Percentiles rank a stretch among this genome's conserved stretches.
Evolutionary conservation across 257 asterid species (phyloP).

Genomic region (Gentiana macrophylla): DNA sequence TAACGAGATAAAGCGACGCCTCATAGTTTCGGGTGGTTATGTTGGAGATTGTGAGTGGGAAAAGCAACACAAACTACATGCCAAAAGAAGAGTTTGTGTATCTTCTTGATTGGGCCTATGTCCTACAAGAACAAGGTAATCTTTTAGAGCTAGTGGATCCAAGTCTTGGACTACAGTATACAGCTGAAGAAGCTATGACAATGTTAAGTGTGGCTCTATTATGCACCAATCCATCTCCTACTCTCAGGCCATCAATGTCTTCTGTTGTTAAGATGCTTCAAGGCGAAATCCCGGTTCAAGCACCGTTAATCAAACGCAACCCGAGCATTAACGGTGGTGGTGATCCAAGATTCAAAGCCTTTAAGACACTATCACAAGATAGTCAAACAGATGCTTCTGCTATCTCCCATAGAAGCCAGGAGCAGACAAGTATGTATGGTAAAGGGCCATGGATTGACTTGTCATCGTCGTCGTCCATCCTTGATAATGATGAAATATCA

Average conservation of each 20-base stretch:
- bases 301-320: constrained; percentile 52
- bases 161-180: constrained; percentile 39
- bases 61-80: constrained; percentile 38
- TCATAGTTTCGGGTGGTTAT: constrained; percentile 39
- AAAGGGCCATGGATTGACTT: constrained; percentile 75
- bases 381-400: constrained; percentile 43
- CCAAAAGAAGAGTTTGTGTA: constrained; percentile 44
- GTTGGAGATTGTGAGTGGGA: constrained; percentile 41
- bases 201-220: constrained; percentile 57
- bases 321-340: constrained; percentile 9
- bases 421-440: constrained; percentile 33
- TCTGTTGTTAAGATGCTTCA: constrained; percentile 79
- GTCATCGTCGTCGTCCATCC: constrained; percentile 24
- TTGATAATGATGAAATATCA: constrained; percentile 24
- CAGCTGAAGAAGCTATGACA: constrained; percentile 46
- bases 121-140: constrained; percentile 76
- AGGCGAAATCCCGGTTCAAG: constrained; percentile 67
- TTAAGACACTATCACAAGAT: constrained; percentile 55
- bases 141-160: constrained; percentile 85
- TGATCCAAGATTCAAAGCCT: constrained; percentile 54
- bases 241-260: constrained; percentile 76
- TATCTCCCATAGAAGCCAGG: constrained; percentile 35
- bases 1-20: constrained; percentile 44
- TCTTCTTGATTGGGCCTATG: constrained; percentile 66
- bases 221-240: constrained; percentile 73